Base-by-base conservation (phyloP, 768 basidiomycete genomes). In the Leccinum incarnatum region DNA sequence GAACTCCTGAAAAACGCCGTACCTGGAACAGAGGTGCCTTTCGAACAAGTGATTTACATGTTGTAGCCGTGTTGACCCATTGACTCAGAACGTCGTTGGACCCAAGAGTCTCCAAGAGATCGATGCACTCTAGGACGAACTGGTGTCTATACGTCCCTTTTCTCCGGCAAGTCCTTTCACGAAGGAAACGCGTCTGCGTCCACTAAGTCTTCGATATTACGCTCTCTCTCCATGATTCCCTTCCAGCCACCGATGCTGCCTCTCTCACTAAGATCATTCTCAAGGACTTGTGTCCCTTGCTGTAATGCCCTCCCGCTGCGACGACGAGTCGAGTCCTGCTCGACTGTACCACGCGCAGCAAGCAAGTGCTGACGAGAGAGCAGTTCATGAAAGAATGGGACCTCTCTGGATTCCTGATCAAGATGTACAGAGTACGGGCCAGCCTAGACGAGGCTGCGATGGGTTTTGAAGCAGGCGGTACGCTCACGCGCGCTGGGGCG, bases 241-340 rank as follows among this genome's bases (percentile, higher is more conserved):
- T 93, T 10, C 77, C 84, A 1, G 85, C 92, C 0, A 72, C 73
- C 11, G 88, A 91, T 42, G 81, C 88, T 2, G 78, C 83, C 1
- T 81, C 87, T 60, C 76, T 95, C 51, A 88, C 89, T 0, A 94
- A 98, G 67, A 87, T 96, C 61, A 89, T 98, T 58, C 81, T 96
- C 40, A 90, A 89, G 62, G 95, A 98, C 69, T 75, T 98, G 0
- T 81, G 87, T 29, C 93, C 93, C 8, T 69, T 95, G 1, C 70
- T 95, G 1, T 91, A 21, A 21, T 21, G 21, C 21, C 21, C 21
- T 2, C 21, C 21, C 2, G 21, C 21, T 21, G 21, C 74, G 34
- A 75, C 72, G 21, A 79, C 81, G 64, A 80, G 77, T 21, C 71
- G 72, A 25, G 81, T 82, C 42, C 69, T 93, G 48, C 74, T 77